Conservation (phyloP, 2,329 filamentous ascomycete species). For the Sporothrix dimorphospora region DNA sequence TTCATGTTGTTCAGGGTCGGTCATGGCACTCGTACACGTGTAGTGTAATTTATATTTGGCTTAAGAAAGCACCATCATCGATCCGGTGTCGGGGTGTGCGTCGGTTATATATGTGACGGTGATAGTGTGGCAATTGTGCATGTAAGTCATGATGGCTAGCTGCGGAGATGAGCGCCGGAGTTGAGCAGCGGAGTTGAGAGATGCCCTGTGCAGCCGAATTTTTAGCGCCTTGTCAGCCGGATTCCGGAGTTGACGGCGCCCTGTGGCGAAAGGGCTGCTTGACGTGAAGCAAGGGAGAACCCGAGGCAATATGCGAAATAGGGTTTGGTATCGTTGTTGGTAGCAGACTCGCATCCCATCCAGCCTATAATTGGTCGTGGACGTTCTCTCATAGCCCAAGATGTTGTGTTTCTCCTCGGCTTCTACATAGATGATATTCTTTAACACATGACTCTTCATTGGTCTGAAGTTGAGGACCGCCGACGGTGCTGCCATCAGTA, state of each 20-base stretch:
- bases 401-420: background rate
- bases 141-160: constrained; percentile 7
- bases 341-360: background rate
- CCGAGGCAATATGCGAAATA: constrained; percentile 11
- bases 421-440: background rate
- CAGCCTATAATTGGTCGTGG: background rate
- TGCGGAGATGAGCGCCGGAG: background rate
- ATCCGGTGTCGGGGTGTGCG: background rate
- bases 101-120: constrained; percentile 13
- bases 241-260: background rate
- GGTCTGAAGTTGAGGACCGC: background rate
- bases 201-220: background rate
- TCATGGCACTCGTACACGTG: background rate
- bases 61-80: background rate
- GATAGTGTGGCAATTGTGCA: background rate
- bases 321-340: background rate
- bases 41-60: background rate
- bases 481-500: background rate
- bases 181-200: constrained; percentile 22
- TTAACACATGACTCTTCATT: background rate
- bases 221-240: background rate
- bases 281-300: background rate
- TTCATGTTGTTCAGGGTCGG: background rate
- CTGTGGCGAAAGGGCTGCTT: background rate
- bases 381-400: background rate